phyloP scores from a whole-genome alignment of 305 asterid genomes.

The Fraxinus sp. region DNA sequence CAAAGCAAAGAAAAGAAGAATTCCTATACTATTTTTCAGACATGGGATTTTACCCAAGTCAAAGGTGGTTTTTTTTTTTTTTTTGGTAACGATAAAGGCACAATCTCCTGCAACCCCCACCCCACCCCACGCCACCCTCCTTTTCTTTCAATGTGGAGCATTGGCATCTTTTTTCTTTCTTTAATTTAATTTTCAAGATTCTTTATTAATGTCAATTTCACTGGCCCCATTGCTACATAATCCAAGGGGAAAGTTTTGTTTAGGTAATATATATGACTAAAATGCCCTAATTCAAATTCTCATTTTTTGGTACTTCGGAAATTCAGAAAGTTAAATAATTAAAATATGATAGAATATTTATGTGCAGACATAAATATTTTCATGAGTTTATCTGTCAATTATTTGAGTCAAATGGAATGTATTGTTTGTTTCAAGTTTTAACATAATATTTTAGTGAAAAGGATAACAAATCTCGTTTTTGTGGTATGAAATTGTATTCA shows the following conservation, averaged over 20 bases:
- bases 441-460: no score
- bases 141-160: neutral
- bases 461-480: no score
- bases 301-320: neutral
- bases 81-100: neutral
- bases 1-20: neutral
- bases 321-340: neutral
- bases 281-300: neutral
- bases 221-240: neutral
- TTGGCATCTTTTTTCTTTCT: constrained; percentile 1
- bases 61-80: neutral
- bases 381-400: no score
- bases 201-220: neutral
- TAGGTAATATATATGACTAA: neutral
- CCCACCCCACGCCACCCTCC: neutral
- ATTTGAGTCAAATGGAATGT: no score
- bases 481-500: no score
- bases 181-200: constrained; percentile 4
- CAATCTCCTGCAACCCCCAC: neutral
- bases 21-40: neutral
- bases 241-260: neutral
- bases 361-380: no score
- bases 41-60: neutral
- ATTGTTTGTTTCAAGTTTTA: no score
- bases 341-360: neutral